These are phyloP conservation scores for Ascocoryne sarcoides DNA, from an alignment of 2,329 filamentous ascomycete genomes.

Conservation along the genomic window DNA sequence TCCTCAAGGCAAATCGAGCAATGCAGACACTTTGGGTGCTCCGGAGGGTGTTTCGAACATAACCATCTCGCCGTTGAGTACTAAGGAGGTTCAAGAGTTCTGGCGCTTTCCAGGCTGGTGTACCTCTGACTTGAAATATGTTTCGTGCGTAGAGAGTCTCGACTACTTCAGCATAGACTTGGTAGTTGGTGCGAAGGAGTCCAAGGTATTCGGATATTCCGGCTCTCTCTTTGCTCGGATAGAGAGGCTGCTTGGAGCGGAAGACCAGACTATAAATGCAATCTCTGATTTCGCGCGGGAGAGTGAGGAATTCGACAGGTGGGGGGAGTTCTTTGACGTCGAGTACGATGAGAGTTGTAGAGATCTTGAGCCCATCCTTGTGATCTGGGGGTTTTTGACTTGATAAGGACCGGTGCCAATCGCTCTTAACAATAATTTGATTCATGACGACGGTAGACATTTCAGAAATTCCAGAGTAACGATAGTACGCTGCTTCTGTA, in stretches of 20 bases:
- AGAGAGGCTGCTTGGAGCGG: conserved; percentile 6
- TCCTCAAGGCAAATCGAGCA: conserved; percentile 9
- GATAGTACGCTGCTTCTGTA: too few species aligned
- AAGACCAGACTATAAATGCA: conserved; percentile 13
- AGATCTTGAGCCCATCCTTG: too few species aligned
- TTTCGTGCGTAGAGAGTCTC: conserved; percentile 13
- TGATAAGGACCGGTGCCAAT: too few species aligned
- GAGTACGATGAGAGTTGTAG: neutral
- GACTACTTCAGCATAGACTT: conserved; percentile 13
- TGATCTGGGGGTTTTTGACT: too few species aligned
- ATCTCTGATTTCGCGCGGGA: conserved; percentile 16
- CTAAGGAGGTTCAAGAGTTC: conserved; percentile 13
- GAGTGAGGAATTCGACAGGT: conserved; percentile 2
- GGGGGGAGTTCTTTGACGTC: conserved; percentile 4
- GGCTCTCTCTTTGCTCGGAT: conserved; percentile 11
- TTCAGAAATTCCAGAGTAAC: too few species aligned
- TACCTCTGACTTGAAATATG: conserved; percentile 13
- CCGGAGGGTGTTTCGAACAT: neutral
- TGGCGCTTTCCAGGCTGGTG: conserved; percentile 8
- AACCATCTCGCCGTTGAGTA: conserved; percentile 8
- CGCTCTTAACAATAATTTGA: too few species aligned
- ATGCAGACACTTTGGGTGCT: conserved; percentile 7
- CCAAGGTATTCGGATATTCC: conserved; percentile 7
- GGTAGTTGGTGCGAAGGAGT: conserved; percentile 12
- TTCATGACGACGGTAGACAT: too few species aligned